phyloP scores from a whole-genome alignment of 768 basidiomycete species.

The Xerocomus brunneocitrinus region DNA sequence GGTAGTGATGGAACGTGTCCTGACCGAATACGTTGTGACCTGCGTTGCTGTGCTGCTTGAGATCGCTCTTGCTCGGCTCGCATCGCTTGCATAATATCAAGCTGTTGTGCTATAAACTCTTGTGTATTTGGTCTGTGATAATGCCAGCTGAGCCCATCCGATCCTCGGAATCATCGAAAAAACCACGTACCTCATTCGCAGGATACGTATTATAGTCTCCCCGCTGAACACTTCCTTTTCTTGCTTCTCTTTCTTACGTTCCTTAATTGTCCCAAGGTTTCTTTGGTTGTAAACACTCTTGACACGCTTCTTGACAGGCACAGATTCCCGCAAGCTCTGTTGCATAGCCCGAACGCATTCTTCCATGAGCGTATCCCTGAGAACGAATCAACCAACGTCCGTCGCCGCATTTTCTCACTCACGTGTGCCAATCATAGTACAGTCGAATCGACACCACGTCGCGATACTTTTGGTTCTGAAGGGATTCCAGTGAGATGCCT shows the following conservation, averaged over 20 bases:
- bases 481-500: conserved; percentile 75
- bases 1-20: conserved; percentile 28
- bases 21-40: conserved; percentile 50
- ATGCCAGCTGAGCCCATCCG: conserved; percentile 2
- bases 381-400: conserved; percentile 5
- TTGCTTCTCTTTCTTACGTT: conserved; percentile 85
- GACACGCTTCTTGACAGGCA: conserved; percentile 78
- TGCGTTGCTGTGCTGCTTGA: conserved; percentile 55
- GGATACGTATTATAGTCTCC: conserved; percentile 90
- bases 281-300: conserved; percentile 92
- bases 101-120: conserved; percentile 85
- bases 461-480: conserved; percentile 94
- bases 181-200: conserved; percentile 83
- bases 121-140: conserved; percentile 61
- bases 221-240: conserved; percentile 72
- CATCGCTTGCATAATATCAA: conserved; percentile 77
- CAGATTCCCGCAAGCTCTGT: conserved; percentile 67
- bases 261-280: conserved; percentile 93
- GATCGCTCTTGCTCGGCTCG: conserved; percentile 77
- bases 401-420: conserved; percentile 26
- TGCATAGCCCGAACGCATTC: conserved; percentile 97
- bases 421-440: conserved; percentile 97
- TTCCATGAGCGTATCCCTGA: conserved; percentile 81
- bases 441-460: conserved; percentile 86
- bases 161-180: neutral